phyloP scores from a whole-genome alignment of 345 rosid species.

The Syzygium jambos region DNA sequence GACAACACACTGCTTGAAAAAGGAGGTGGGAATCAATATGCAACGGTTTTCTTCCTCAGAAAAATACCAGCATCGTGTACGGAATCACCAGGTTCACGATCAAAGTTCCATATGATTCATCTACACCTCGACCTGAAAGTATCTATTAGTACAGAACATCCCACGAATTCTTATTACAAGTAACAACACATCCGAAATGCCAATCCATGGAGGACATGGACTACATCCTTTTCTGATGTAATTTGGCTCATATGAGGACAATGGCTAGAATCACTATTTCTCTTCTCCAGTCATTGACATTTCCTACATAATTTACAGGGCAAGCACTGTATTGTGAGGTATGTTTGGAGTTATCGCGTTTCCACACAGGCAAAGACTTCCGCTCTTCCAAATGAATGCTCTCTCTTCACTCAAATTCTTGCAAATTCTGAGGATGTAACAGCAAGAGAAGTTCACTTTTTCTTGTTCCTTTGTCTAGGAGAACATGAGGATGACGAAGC shows the following conservation, averaged over 20 bases:
- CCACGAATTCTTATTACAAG: neutral
- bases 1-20: neutral
- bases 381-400: neutral
- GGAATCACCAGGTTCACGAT: neutral
- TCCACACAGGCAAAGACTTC: neutral
- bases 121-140: neutral
- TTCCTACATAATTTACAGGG: neutral
- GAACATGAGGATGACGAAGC: conserved; percentile 19
- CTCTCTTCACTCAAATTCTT: neutral
- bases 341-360: neutral
- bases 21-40: neutral
- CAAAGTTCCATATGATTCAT: neutral
- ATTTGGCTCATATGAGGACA: neutral
- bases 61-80: neutral
- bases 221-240: neutral
- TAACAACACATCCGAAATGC: neutral
- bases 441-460: neutral
- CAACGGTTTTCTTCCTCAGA: neutral
- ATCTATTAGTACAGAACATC: neutral
- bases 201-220: neutral
- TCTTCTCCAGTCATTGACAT: neutral
- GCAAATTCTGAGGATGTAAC: neutral
- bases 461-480: conserved; percentile 12
- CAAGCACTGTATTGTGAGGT: neutral
- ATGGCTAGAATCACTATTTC: neutral